These are phyloP conservation scores for Aspergillus sp. DNA, from an alignment of 2,329 filamentous ascomycete species.

Conservation along the genomic window DNA sequence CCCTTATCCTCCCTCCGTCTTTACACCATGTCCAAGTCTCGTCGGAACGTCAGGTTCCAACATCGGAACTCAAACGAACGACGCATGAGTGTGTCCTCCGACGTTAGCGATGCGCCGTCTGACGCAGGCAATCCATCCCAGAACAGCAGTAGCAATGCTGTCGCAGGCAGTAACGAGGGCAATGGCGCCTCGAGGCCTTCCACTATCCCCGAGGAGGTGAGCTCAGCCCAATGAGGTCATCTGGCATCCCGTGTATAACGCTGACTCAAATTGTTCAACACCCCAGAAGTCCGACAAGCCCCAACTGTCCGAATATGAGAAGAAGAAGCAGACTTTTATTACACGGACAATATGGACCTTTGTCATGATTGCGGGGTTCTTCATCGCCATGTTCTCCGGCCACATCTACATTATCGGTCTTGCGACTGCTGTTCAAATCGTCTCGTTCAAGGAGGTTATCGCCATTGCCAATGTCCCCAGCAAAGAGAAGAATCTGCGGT, in stretches of 20 bases:
- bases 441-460: slow-evolving; percentile 99
- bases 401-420: slow-evolving; percentile 96
- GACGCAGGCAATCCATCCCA: slow-evolving; percentile 46
- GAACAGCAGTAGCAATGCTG: slow-evolving; percentile 24
- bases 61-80: slow-evolving; percentile 45
- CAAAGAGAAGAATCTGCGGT: slow-evolving; percentile 79
- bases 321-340: slow-evolving; percentile 98
- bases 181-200: slow-evolving; percentile 22
- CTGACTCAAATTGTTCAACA: slow-evolving; percentile 1
- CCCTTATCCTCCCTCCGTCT: slow-evolving; percentile 10
- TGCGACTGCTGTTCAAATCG: slow-evolving; percentile 87
- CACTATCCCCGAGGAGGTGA: slow-evolving; percentile 30
- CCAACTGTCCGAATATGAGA: slow-evolving; percentile 71
- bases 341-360: slow-evolving; percentile 96
- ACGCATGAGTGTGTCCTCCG: slow-evolving; percentile 48
- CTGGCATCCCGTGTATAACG: slow-evolving; percentile 2
- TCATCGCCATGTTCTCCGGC: slow-evolving; percentile 83
- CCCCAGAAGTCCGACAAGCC: slow-evolving; percentile 26
- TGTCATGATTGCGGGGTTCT: slow-evolving; percentile 93
- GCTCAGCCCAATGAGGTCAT: not conserved
- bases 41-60: slow-evolving; percentile 56
- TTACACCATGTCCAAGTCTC: slow-evolving; percentile 45
- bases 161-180: not conserved
- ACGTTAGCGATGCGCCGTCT: slow-evolving; percentile 47
- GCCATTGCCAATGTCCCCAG: slow-evolving; percentile 94